A percentile compares a stretch with the other conserved stretches of the same genome.
phyloP scores from a whole-genome alignment of 768 basidiomycete genomes.

The Grammothele lineata region DNA sequence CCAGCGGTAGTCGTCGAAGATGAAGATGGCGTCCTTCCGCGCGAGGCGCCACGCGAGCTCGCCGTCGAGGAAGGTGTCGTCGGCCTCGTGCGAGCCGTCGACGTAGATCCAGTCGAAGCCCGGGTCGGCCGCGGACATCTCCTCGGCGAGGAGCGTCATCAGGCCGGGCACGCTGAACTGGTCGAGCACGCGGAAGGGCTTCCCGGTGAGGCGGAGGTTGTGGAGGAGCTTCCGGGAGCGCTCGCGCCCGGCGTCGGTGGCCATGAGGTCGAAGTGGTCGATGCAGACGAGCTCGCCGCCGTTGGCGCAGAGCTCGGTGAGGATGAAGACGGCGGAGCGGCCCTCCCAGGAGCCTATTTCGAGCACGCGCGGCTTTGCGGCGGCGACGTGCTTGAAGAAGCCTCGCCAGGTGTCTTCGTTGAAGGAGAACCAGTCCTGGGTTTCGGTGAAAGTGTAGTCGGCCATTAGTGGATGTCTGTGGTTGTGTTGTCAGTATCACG shows the following conservation, averaged over 20 bases:
- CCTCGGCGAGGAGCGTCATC: slow-evolving; percentile 43
- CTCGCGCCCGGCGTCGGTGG: slow-evolving; percentile 42
- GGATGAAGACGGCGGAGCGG: slow-evolving; percentile 54
- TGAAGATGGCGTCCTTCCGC: slow-evolving; percentile 43
- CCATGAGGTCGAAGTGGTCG: slow-evolving; percentile 56
- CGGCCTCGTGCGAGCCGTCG: slow-evolving; percentile 56
- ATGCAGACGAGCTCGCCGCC: slow-evolving; percentile 49
- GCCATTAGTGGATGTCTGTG: background rate
- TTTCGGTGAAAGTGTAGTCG: slow-evolving; percentile 38
- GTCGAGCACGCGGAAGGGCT: slow-evolving; percentile 40
- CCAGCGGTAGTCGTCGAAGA: slow-evolving; percentile 61
- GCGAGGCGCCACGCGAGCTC: slow-evolving; percentile 57
- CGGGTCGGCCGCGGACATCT: slow-evolving; percentile 28
- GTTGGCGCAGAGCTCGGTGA: slow-evolving; percentile 40
- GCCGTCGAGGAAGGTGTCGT: slow-evolving; percentile 58
- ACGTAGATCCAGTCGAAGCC: slow-evolving; percentile 60
- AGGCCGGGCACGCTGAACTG: slow-evolving; percentile 53
- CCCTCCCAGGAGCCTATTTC: slow-evolving; percentile 65
- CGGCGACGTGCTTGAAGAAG: slow-evolving; percentile 35
- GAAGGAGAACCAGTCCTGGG: slow-evolving; percentile 55
- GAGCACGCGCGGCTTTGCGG: slow-evolving; percentile 41
- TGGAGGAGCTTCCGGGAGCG: slow-evolving; percentile 40
- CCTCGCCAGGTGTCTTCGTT: slow-evolving; percentile 40
- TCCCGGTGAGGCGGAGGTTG: slow-evolving; percentile 44
- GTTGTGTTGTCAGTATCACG: background rate